Evolutionary conservation across 495 filamentous ascomycete species (phyloP).

Genomic region (Aspergillus carlsbadensis): DNA sequence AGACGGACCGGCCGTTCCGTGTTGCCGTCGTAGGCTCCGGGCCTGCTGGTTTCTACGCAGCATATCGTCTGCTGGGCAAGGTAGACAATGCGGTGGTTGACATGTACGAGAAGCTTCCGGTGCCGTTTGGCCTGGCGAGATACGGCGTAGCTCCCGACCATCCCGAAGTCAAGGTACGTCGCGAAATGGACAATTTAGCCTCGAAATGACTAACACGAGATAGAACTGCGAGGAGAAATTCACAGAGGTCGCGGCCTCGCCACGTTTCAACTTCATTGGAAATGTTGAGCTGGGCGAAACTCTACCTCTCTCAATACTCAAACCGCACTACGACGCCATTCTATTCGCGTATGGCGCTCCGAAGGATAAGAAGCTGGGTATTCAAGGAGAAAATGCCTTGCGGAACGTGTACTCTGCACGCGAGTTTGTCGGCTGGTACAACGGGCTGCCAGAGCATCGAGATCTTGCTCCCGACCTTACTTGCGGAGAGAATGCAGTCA

Average conservation of each 20-base stretch:
- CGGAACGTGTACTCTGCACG: slow-evolving; percentile 82
- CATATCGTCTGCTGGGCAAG: slow-evolving; percentile 76
- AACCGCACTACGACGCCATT: slow-evolving; percentile 87
- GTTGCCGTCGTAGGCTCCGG: slow-evolving; percentile 93
- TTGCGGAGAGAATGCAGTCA: slow-evolving; percentile 76
- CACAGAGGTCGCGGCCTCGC: slow-evolving; percentile 75
- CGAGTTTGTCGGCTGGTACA: slow-evolving; percentile 98
- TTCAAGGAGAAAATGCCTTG: slow-evolving; percentile 74
- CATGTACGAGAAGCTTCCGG: slow-evolving; percentile 94
- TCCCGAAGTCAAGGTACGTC: slow-evolving; percentile 88
- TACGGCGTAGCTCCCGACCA: slow-evolving; percentile 97
- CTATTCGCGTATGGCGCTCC: slow-evolving; percentile 92
- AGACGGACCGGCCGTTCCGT: slow-evolving; percentile 58
- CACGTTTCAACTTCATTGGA: slow-evolving; percentile 86
- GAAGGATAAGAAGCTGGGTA: slow-evolving; percentile 71
- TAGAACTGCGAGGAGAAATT: slow-evolving; percentile 96
- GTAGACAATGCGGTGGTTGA: slow-evolving; percentile 72
- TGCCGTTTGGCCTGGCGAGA: slow-evolving; percentile 86
- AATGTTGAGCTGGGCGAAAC: slow-evolving; percentile 78
- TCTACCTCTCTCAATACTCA: slow-evolving; percentile 65
- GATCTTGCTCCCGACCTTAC: slow-evolving; percentile 74
- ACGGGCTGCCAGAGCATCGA: slow-evolving; percentile 84
- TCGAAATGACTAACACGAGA: background rate
- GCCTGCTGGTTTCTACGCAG: slow-evolving; percentile 93
- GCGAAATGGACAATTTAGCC: background rate